phyloP scores from a whole-genome alignment of 345 rosid genomes.

The Heritiera littoralis region DNA sequence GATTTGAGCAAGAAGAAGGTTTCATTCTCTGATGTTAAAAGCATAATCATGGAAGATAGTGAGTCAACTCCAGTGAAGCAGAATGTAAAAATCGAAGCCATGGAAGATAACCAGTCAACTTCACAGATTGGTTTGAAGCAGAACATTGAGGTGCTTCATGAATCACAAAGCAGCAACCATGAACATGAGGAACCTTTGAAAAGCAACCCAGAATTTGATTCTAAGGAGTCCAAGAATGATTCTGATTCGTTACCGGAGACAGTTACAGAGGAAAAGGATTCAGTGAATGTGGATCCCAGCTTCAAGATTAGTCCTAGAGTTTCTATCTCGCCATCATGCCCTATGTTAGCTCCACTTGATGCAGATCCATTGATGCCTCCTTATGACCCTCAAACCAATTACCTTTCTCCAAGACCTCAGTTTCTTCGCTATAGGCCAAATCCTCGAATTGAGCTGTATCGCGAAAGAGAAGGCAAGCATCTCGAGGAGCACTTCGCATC shows the following conservation, averaged over 20 bases:
- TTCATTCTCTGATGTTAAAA: constrained; percentile 43
- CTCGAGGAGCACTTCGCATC: constrained; percentile 54
- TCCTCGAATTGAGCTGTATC: constrained; percentile 48
- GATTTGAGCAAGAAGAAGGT: constrained; percentile 26
- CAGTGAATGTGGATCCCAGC: constrained; percentile 48
- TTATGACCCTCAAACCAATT: constrained; percentile 63
- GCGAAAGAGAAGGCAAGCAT: constrained; percentile 41
- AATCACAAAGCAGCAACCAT: constrained; percentile 41
- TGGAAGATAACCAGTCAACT: constrained; percentile 39
- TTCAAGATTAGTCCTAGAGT: constrained; percentile 43
- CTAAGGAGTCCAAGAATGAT: constrained; percentile 19
- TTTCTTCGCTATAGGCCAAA: constrained; percentile 64
- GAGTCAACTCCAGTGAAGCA: constrained; percentile 21
- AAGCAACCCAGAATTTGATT: constrained; percentile 27
- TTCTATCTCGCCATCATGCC: constrained; percentile 32
- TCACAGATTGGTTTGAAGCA: constrained; percentile 27
- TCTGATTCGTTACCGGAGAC: constrained; percentile 12
- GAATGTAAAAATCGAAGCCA: constrained; percentile 32
- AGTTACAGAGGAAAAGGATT: constrained; percentile 32
- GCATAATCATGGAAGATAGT: constrained; percentile 40
- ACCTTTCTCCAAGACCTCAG: constrained; percentile 64
- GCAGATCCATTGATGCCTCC: constrained; percentile 56
- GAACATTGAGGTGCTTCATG: constrained; percentile 36
- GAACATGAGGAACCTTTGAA: constrained; percentile 27
- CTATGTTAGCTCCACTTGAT: constrained; percentile 59